Evolutionary conservation across 805 yeast species (phyloP), one percentile per base, ranked within the genome.

Genomic region (Metschnikowia proteae): DNA sequence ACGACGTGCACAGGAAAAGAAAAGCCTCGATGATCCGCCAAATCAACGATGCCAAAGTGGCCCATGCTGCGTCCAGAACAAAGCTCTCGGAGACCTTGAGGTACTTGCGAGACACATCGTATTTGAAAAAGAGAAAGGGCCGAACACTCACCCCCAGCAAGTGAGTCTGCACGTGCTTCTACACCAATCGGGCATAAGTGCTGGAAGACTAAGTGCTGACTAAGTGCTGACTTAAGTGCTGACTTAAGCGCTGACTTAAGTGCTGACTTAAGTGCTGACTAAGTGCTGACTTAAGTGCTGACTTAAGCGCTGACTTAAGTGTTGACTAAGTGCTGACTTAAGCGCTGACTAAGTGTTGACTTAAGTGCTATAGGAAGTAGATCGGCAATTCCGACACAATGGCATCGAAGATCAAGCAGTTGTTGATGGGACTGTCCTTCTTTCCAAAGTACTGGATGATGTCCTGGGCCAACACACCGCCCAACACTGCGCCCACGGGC

Each of bases 381-480:
- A 94, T 81, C 25, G 96, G 96, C 81, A 89, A 87, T 51, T 82
- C 84, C 38, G 83, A 75, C 17, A 75, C 73, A 13, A 74, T 65
- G 8, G 92, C 90, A 68, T 94, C 96, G 34, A 91, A 74, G 0
- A 92, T 68, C 54, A 87, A 74, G 45, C 88, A 74, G 62, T 94
- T 94, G 62, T 89, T 91, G 34, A 91, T 74, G 3, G 97, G 96
- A 37, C 82, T 75, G 57, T 88, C 90, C 56, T 83, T 81, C 56
- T 80, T 79, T 38, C 94, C 85, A 45, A 92, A 66, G 47, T 77
- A 81, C 67, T 94, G 94, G 40, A 94, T 86, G 10, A 89, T 84
- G 63, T 91, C 97, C 66, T 94, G 99, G 2, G 96, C 86, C 25
- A 92, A 66, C 1, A 88, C 77, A 1, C 98, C 99, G 5, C 98